Percentiles rank a stretch among this genome's conserved stretches.
These are phyloP conservation scores for Cyberlindnera samutprakarnensis DNA, from an alignment of 805 yeast genomes.

Conservation along the genomic window DNA sequence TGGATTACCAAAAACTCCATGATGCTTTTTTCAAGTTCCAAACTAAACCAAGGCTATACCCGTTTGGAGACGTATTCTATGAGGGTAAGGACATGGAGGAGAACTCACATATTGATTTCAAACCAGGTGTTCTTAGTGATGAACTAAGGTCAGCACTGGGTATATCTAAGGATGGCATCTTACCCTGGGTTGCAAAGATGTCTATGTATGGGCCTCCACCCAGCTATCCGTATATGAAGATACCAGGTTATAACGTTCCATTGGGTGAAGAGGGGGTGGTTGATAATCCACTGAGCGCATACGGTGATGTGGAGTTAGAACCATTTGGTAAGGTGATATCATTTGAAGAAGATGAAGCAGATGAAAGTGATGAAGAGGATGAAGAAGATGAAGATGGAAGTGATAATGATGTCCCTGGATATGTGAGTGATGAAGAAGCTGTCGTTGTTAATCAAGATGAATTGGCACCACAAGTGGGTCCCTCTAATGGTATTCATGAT, in stretches of 20 bases:
- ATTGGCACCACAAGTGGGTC: slow-evolving; percentile 13
- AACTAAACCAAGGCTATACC: slow-evolving; percentile 58
- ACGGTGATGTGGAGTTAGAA: slow-evolving; percentile 11
- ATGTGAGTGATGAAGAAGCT: slow-evolving; percentile 3
- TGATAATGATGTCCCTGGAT: slow-evolving; percentile 13
- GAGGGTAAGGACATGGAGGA: slow-evolving; percentile 66
- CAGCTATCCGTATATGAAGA: slow-evolving; percentile 55
- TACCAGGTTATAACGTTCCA: slow-evolving; percentile 46
- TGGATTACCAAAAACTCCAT: slow-evolving; percentile 74
- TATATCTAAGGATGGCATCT: slow-evolving; percentile 39
- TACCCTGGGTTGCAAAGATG: slow-evolving; percentile 76
- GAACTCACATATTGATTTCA: slow-evolving; percentile 31
- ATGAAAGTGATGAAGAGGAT: slow-evolving; percentile 19
- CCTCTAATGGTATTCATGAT: slow-evolving; percentile 15
- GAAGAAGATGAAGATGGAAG: slow-evolving; percentile 14
- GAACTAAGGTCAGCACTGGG: slow-evolving; percentile 65
- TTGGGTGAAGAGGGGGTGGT: slow-evolving; percentile 29
- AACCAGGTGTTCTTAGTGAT: slow-evolving; percentile 65
- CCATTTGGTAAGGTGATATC: slow-evolving; percentile 27
- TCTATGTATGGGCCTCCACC: slow-evolving; percentile 76
- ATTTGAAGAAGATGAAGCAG: slow-evolving; percentile 18
- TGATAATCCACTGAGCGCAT: slow-evolving; percentile 12
- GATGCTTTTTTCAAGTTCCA: slow-evolving; percentile 85
- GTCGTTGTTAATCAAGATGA: slow-evolving; percentile 14
- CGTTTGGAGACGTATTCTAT: slow-evolving; percentile 70